Evolutionary conservation across 2,329 filamentous ascomycete species (phyloP), one percentile per base, ranked within the genome.

Genomic region (Seiridium unicorne): DNA sequence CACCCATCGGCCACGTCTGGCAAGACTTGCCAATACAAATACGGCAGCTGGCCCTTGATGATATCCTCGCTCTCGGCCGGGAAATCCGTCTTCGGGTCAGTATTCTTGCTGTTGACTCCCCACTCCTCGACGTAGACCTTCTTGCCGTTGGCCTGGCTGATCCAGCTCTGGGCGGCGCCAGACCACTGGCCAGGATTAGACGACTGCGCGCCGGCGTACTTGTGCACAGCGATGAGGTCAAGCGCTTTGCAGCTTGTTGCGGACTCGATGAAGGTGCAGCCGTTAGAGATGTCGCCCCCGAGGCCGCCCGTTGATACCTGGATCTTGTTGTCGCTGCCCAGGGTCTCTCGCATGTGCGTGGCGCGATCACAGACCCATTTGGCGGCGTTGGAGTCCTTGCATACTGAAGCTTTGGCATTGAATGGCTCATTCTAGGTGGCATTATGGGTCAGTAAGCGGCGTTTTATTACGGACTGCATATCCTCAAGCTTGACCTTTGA

Each of bases 61-160:
- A 74, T 69, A 38, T 70, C 66, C 38, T 57, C 62, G 36, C 66
- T 64, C 59, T 73, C 68, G 40, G 66, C 62, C 6, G 64, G 62
- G 53, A 71, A 69, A 57, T 68, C 68, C 6, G 60, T 60, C 54
- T 49, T 48, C 3, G 60, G 58, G 61, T 80, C 75, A 54, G 75
- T 76, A 42, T 78, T 73, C 2, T 76, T 77, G 0, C 79, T 79
- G 61, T 83, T 81, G 74, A 82, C 77, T 32, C 69, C 68, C 69
- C 71, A 72, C 53, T 72, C 70, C 60, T 73, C 70, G 10, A 73
- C 59, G 59, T 68, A 72, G 31, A 73, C 67, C 32, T 69, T 64
- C 63, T 73, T 74, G 40, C 65, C 65, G 36, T 64, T 61, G 13
- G 68, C 61, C 63, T 66, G 47, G 7, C 35, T 32, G 32, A 70